These are phyloP conservation scores for Calonectria naviculata DNA, from an alignment of 2,329 filamentous ascomycete species.

Conservation along the genomic window DNA sequence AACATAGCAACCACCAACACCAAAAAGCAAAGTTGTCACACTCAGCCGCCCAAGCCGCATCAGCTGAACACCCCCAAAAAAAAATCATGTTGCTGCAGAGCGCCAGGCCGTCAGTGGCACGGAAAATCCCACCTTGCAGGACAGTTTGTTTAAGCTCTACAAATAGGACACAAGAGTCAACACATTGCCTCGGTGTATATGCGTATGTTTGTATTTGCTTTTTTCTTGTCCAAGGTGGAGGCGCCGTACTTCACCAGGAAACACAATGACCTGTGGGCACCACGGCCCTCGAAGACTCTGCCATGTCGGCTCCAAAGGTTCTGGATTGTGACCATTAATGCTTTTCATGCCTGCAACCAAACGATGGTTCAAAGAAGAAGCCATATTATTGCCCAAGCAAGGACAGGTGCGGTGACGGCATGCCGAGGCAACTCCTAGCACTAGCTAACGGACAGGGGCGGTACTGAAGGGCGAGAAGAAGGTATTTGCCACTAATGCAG, in stretches of 20 bases:
- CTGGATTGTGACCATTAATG: neutral
- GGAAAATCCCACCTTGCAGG: neutral
- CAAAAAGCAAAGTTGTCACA: constrained; percentile 13
- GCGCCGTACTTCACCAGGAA: neutral
- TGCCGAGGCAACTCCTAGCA: neutral
- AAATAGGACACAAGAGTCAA: neutral
- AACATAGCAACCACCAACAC: neutral
- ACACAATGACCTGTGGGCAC: neutral
- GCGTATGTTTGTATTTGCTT: neutral
- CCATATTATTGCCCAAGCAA: neutral
- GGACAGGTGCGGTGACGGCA: neutral
- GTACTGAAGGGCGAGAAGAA: neutral
- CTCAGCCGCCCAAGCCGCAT: constrained; percentile 1
- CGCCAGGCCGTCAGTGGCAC: neutral
- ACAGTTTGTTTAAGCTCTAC: too few relatives aligned
- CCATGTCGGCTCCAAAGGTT: neutral
- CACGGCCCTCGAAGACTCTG: too few relatives aligned
- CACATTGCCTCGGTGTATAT: neutral
- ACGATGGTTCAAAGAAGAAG: neutral
- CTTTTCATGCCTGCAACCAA: too few relatives aligned
- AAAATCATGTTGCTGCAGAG: neutral
- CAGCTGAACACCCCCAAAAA: constrained; percentile 5
- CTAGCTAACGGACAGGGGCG: neutral
- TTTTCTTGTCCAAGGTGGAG: neutral
- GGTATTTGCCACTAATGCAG: constrained; percentile 10